Evolutionary conservation across 2,329 filamentous ascomycete species (phyloP).

Genomic region (Ambrosiella cleistominuta): DNA sequence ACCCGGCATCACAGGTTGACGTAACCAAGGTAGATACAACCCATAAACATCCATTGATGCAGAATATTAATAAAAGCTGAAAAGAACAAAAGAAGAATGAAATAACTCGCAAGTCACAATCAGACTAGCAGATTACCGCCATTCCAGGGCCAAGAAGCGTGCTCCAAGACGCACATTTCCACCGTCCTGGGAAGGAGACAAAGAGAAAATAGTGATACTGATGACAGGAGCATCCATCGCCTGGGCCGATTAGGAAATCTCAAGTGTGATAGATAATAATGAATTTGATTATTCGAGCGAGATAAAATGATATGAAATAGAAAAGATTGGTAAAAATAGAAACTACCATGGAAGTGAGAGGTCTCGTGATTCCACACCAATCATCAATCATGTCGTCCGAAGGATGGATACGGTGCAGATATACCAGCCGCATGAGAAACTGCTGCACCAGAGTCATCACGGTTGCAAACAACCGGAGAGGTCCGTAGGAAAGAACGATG

Average conservation of each 20-base stretch:
- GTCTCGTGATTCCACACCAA: background rate
- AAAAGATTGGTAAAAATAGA: conserved; percentile 6
- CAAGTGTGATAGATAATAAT: background rate
- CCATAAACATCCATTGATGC: background rate
- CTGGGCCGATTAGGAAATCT: conserved; percentile 2
- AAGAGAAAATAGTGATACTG: background rate
- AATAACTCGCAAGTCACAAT: background rate
- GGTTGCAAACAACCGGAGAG: background rate
- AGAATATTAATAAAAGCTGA: background rate
- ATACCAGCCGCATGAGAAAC: too few species aligned
- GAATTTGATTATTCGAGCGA: conserved; percentile 4
- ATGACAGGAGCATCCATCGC: background rate
- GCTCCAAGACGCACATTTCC: too few species aligned
- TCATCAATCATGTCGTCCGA: too few species aligned
- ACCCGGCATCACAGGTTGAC: too few species aligned
- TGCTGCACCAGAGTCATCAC: too few species aligned
- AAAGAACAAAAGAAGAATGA: background rate
- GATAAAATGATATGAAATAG: background rate
- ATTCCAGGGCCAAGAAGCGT: too few species aligned
- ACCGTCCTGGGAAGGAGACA: too few species aligned
- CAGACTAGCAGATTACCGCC: too few species aligned
- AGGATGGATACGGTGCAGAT: too few species aligned
- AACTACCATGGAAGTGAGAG: background rate
- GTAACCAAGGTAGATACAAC: background rate
- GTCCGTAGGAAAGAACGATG: background rate